Evolutionary conservation across 2,329 filamentous ascomycete genomes (phyloP), one percentile per base, ranked within the genome.

Genomic region (Bipolaris zeicola): DNA sequence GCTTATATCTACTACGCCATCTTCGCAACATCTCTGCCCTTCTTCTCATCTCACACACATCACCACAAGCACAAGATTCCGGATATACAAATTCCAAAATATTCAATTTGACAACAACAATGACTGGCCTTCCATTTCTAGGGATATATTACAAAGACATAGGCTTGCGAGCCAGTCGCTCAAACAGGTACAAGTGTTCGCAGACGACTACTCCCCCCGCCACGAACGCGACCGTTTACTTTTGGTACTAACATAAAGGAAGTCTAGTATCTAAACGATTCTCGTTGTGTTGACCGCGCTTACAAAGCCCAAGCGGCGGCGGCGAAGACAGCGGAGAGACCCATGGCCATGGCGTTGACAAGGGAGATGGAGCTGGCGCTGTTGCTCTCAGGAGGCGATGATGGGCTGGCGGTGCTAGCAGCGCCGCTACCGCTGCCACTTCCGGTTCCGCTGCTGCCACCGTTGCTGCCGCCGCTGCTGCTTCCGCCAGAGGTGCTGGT

Each of bases 261-360:
- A 51, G 34, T 52, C 16, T 18, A 37, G 31, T 18, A 33, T 24
- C 7, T 1, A 34, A 50, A 22, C 39, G 24, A 20, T 13, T 34
- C 13, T 14, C 6, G 14, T 4, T 3, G 7, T n/a, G 6, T 6
- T 13, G 16, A 43, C 31, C 13, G 18, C 8, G 24, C 36, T 52
- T 68, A 71, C 62, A 69, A 57, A 8, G 64, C 60, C 64, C 65
- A 70, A 20, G 63, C 60, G 46, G 65, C 66, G 6, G 61, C 49
- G 13, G 66, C 67, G 24, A 70, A 68, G 47, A 70, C 60, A n/a
- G 66, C 62, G 3, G 68, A 70, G 37, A 71, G 47, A 10, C 54
- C 64, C 60, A 71, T 63, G 26, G 66, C 61, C 60, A 66, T 66
- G 26, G 63, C 62, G 60, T 68, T 68, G 16, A 64, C 52, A 6